Base-by-base conservation (phyloP, 164 flowering plant species). In the Vitis rotundifolia region DNA sequence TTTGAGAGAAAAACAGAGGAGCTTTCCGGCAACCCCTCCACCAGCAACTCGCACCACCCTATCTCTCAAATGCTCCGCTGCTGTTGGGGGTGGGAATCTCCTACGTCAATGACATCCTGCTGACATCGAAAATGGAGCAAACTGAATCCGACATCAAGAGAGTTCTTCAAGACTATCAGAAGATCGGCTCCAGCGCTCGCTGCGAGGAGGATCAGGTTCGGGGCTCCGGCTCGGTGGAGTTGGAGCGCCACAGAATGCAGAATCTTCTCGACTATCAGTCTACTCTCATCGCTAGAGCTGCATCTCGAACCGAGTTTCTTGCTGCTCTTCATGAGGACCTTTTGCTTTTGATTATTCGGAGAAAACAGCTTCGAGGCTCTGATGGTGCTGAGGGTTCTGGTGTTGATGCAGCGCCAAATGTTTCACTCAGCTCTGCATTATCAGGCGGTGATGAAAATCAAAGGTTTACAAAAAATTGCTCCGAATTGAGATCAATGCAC, bases 251-350 rank as follows among this genome's bases (percentile, higher is more conserved):
- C 66, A 61, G 79, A 59, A 63, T 76, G 75, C 79, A 68, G 61
- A 76, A 76, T 55, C 67, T 76, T 14, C 59, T 76, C 29, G 72
- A 19, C 58, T 76, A 76, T 70, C 79, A 76, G 11, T 72, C 79
- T 9, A 76, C 79, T 7, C 71, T 76, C 50, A 76, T 76, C 56
- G 63, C 58, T 9, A 65, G 79, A 19, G 75, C 79, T 26, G 53
- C 76, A 52, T 76, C 75, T 29, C 64, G 75, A 57, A 76, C 79
- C 4, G 71, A 76, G 15, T 70, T 76, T 50, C 54, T 76, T 31
- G 69, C 70, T 15, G 79, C 69, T 10, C 75, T 76, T 44, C 76
- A 76, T n/a, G 79, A 76, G n/a, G 79, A 76, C 54, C 64, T 76
- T 14, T 29, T 76, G 58, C 15, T 59, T 49, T 48, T 76, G 22